Evolutionary conservation across 176 grass and related monocot species (phyloP).

Genomic region (Lolium multiflorum): DNA sequence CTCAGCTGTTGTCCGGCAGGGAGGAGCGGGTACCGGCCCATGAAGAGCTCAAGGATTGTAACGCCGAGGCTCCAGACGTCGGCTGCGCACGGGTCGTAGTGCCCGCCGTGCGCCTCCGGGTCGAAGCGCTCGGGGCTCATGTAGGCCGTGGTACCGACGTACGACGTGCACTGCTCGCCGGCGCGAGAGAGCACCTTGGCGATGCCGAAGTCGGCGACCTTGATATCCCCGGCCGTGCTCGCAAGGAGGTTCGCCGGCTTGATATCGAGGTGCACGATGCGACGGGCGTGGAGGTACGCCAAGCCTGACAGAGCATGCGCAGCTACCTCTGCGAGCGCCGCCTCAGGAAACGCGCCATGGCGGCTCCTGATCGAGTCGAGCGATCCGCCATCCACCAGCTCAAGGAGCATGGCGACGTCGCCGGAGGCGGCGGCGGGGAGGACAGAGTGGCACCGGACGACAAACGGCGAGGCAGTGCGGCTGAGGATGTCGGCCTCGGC

Average conservation of each 20-base stretch:
- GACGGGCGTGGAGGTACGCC: conserved; percentile 4
- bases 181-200: conserved; percentile 48
- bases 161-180: conserved; percentile 31
- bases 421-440: conserved; percentile 16
- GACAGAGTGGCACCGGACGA: conserved; percentile 60
- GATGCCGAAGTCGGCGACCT: conserved; percentile 56
- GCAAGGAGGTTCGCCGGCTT: conserved; percentile 57
- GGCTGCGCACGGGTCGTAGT: conserved; percentile 32
- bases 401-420: conserved; percentile 55
- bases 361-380: conserved; percentile 30
- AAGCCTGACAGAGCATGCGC: conserved; percentile 53
- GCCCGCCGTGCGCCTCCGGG: not conserved
- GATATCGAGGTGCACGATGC: conserved; percentile 53
- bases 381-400: conserved; percentile 58
- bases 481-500: conserved; percentile 43
- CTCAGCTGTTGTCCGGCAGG: no score
- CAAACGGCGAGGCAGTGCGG: conserved; percentile 47
- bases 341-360: conserved; percentile 47
- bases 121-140: conserved; percentile 6
- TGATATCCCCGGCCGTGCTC: conserved; percentile 37
- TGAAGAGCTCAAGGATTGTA: conserved; percentile 37
- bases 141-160: not conserved
- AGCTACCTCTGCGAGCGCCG: conserved; percentile 53
- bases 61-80: conserved; percentile 59
- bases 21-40: conserved; percentile 54